phyloP scores from a whole-genome alignment of 352 stramenopile species.

The Phytophthora melonis region DNA sequence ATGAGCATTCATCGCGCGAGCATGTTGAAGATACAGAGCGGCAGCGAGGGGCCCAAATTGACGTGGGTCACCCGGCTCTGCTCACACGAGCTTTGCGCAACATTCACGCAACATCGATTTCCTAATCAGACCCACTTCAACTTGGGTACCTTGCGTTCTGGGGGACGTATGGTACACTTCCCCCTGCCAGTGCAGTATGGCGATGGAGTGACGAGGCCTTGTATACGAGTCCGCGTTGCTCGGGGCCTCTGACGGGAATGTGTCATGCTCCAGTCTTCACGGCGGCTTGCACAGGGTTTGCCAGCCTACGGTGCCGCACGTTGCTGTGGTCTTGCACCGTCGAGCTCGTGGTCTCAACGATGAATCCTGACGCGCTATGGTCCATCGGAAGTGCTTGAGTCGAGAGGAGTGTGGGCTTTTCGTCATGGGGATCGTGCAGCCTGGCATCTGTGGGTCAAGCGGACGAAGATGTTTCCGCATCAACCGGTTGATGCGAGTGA shows the following conservation, averaged over 20 bases:
- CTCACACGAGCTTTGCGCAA: neutral
- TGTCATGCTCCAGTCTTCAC: constrained; percentile 12
- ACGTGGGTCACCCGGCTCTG: neutral
- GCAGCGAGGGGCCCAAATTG: neutral
- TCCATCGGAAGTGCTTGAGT: no score
- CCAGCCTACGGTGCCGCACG: no score
- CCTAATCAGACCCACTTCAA: constrained; percentile 17
- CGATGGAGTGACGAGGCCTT: constrained; percentile 29
- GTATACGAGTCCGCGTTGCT: constrained; percentile 7
- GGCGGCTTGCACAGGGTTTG: no score
- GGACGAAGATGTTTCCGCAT: no score
- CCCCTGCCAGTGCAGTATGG: no score
- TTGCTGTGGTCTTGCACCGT: no score
- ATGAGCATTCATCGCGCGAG: constrained; percentile 2
- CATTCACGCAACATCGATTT: neutral
- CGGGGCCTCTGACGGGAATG: constrained; percentile 17
- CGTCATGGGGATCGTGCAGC: no score
- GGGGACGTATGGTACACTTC: neutral
- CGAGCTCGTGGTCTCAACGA: no score
- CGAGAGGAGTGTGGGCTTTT: no score
- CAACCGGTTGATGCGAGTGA: no score
- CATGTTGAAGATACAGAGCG: neutral
- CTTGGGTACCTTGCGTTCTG: constrained; percentile 20
- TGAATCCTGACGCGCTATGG: no score
- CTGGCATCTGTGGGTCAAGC: no score